A percentile compares a stretch with the other conserved stretches of the same genome.
These are phyloP conservation scores for Schoenoplectus tabernaemontani DNA, from an alignment of 202 grass and related monocot genomes.

Conservation along the genomic window DNA sequence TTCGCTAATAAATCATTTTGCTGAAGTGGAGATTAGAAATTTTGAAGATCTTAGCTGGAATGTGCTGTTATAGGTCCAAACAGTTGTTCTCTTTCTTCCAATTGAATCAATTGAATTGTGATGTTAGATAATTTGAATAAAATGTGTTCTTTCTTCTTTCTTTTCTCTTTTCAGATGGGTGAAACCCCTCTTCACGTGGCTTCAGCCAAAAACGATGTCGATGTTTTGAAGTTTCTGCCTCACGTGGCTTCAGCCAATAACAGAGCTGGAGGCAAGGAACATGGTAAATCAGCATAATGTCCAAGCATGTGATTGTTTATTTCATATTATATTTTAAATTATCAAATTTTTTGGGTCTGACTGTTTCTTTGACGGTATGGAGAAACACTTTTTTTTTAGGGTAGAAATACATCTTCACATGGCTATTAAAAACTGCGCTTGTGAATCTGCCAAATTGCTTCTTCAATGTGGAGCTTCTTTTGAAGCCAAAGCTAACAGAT, in stretches of 20 bases:
- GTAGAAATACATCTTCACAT: too few relatives aligned
- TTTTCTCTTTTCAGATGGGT: constrained; percentile 55
- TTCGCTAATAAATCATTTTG: neutral
- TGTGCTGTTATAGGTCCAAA: neutral
- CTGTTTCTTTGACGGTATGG: constrained; percentile 63
- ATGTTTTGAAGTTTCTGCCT: constrained; percentile 65
- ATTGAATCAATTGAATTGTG: neutral
- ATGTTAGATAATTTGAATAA: constrained; percentile 10
- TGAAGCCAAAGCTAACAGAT: constrained; percentile 82
- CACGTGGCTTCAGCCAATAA: constrained; percentile 32
- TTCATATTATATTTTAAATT: neutral
- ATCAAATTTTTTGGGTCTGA: constrained; percentile 20
- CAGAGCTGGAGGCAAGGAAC: constrained; percentile 82
- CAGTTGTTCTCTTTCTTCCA: neutral
- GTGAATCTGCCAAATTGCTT: constrained; percentile 62
- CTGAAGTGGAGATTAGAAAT: neutral
- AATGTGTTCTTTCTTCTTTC: constrained; percentile 14
- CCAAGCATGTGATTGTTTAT: neutral
- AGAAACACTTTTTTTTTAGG: too few relatives aligned
- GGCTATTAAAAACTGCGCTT: constrained; percentile 84
- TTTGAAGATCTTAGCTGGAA: neutral
- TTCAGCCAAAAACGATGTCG: constrained; percentile 58
- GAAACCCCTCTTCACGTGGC: constrained; percentile 94
- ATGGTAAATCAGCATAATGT: constrained; percentile 56
- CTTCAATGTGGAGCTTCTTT: constrained; percentile 58